Evolutionary conservation across 2,329 filamentous ascomycete species (phyloP), one percentile per base, ranked within the genome.

Genomic region (Alternaria gansuensis): DNA sequence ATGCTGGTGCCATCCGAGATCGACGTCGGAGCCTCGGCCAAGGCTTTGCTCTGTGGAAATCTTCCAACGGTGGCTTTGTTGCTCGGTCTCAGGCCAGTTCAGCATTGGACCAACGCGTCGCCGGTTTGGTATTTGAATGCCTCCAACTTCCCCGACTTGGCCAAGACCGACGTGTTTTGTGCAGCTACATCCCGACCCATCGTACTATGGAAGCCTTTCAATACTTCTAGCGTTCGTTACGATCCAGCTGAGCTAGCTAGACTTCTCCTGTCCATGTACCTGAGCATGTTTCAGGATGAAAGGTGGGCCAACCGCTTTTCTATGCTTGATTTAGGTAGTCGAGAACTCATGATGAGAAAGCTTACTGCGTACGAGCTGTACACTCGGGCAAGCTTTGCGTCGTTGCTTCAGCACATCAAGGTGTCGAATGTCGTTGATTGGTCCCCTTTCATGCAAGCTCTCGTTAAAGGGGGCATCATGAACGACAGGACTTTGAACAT

Each of bases 1-100:
- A 68, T 77, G 8, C 67, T 85, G 9, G 44, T 81, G 14, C 75
- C 75, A n/a, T 69, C 62, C 9, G 62, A 71, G 10, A 64, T 67
- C 17, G 69, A 71, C 17, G 61, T 75, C 17, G 63, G 69, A 1
- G 61, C 70, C 21, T 68, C 73, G 6, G 73, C 84, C 14, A 73
- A 81, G 11, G 69, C 69, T 3, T 64, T 85, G 7, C 77, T 88
- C 0, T 78, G 79, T 41, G 82, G 82, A 0, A 75, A 85, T 57
- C 77, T 81, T 0, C 70, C 77, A 0, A 36, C 14, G 9, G 9
- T 36, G 3, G 34, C 34, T 36, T n/a, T 36, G n/a, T n/a, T 36
- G 6, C 34, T 36, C 34, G 34, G 34, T 36, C 34, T 36, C 7
- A n/a, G n/a, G 14, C 34, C 34, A 13, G 34, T 36, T 13, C 34